Evolutionary conservation across 805 yeast species (phyloP).

Genomic region (Saturnispora besseyi): DNA sequence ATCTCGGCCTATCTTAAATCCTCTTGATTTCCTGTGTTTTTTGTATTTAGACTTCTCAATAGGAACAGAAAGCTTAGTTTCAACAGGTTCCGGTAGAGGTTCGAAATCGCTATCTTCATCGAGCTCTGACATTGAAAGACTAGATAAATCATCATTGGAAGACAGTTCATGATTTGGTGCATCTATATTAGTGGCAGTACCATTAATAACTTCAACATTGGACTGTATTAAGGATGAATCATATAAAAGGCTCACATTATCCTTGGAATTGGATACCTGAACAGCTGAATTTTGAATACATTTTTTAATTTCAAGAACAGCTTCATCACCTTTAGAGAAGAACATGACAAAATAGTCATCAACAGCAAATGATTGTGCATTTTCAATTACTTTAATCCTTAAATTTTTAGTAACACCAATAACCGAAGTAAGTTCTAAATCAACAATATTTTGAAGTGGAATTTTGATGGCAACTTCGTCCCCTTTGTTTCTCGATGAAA

Average conservation of each 20-base stretch:
- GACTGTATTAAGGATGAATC: conserved; percentile 19
- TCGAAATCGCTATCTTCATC: conserved; percentile 1
- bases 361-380: conserved; percentile 41
- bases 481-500: conserved; percentile 60
- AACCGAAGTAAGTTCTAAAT: conserved; percentile 46
- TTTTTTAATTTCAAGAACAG: conserved; percentile 32
- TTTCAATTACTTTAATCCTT: conserved; percentile 52
- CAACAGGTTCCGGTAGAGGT: background rate
- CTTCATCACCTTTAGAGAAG: conserved; percentile 42
- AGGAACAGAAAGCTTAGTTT: background rate
- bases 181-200: background rate
- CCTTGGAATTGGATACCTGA: conserved; percentile 13
- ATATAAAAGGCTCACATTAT: conserved; percentile 18
- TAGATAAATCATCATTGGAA: conserved; percentile 11
- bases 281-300: conserved; percentile 30
- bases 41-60: background rate
- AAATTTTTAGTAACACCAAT: conserved; percentile 50
- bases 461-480: conserved; percentile 70
- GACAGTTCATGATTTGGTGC: conserved; percentile 7
- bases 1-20: background rate
- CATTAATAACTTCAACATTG: conserved; percentile 12
- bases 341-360: conserved; percentile 68
- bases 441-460: conserved; percentile 61
- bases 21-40: background rate
- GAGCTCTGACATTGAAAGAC: background rate